Conservation (phyloP, 1,284 basidiomycete species). For the Porodaedalea pini region DNA sequence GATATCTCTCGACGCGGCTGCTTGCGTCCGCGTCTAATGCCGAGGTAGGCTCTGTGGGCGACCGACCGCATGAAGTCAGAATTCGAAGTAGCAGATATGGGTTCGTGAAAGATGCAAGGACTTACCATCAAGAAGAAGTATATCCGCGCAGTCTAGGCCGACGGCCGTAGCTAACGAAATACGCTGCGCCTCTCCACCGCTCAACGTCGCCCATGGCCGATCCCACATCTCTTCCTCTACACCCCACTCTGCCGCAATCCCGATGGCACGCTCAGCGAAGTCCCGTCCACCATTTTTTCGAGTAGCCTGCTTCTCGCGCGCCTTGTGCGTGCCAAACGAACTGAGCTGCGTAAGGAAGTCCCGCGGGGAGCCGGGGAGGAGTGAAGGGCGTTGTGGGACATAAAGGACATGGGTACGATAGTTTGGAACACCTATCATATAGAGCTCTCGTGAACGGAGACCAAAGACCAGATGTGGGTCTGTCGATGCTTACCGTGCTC, state of each 20-base stretch:
- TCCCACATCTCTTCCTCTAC: conserved; percentile 70
- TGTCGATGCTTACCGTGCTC: conserved; percentile 44
- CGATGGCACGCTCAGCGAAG: conserved; percentile 33
- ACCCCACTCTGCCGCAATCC: conserved; percentile 65
- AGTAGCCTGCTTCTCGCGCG: conserved; percentile 10
- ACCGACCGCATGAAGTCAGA: background rate
- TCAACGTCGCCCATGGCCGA: conserved; percentile 71
- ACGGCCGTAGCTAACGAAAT: conserved; percentile 74
- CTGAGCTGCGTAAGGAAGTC: conserved; percentile 63
- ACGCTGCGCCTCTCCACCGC: conserved; percentile 81
- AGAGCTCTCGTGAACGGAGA: background rate
- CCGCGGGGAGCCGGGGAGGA: conserved; percentile 76
- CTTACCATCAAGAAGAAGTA: conserved; percentile 82
- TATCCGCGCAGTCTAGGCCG: conserved; percentile 69
- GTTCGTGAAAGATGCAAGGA: conserved; percentile 17
- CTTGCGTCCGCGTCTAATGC: conserved; percentile 75
- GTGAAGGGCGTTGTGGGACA: conserved; percentile 79
- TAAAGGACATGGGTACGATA: conserved; percentile 79
- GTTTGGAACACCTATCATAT: conserved; percentile 57
- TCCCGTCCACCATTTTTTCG: background rate
- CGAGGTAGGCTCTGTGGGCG: conserved; percentile 73
- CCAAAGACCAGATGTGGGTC: background rate
- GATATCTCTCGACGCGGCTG: conserved; percentile 57
- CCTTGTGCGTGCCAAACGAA: conserved; percentile 52
- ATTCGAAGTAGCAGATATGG: background rate